Conservation (phyloP, 345 rosid genomes). For the Populus pruinosa region DNA sequence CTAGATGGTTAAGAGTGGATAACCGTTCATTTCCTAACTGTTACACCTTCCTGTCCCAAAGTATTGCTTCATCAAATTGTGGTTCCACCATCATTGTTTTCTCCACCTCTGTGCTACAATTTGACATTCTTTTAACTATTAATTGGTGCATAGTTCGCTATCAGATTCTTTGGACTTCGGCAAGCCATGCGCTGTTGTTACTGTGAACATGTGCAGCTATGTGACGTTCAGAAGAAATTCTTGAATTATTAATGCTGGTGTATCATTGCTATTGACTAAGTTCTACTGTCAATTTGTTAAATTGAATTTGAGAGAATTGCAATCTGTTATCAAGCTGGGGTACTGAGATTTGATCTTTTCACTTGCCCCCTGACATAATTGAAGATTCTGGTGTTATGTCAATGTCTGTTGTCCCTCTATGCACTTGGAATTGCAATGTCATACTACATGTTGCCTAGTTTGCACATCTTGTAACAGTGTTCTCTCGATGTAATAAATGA, state of each 20-base stretch:
- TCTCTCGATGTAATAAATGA: too few relatives aligned
- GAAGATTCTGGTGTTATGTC: constrained; percentile 3
- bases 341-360: background rate
- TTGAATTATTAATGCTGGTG: background rate
- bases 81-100: background rate
- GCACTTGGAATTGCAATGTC: background rate
- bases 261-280: background rate
- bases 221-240: background rate
- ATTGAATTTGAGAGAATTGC: background rate
- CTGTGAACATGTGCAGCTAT: background rate
- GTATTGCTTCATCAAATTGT: background rate
- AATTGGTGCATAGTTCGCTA: background rate
- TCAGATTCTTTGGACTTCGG: background rate
- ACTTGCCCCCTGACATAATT: constrained; percentile 5
- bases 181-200: background rate
- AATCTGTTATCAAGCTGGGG: background rate
- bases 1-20: background rate
- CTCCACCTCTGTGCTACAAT: background rate
- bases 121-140: background rate
- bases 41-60: background rate
- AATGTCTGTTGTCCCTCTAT: background rate
- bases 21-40: background rate
- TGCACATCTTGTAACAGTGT: background rate
- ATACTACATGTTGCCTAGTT: background rate
- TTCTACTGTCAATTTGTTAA: background rate